Base-by-base conservation (phyloP, 192 early-diverging fungal genomes). In the Phycomyces nitens region DNA sequence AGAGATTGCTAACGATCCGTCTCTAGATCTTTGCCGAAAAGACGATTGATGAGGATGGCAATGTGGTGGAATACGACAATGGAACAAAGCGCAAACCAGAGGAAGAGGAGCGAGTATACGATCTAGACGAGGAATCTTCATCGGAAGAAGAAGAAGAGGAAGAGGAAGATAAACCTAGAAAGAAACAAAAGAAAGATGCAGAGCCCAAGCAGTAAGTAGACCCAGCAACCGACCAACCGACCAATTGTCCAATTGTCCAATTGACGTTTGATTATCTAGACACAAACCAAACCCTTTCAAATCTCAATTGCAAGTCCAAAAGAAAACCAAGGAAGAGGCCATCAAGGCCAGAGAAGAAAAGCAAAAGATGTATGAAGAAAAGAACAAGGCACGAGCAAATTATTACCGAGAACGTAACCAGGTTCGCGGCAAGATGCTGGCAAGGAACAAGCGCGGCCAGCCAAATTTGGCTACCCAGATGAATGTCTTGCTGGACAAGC, bases 11-110 rank as follows among this genome's bases (percentile, higher is more conserved):
- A n/a, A n/a, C n/a, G n/a, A n/a, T n/a, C n/a, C n/a, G n/a, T n/a
- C n/a, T n/a, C n/a, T 64, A 75, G 73, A 76, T 76, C 42, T 76
- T 76, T 68, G 56, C 56, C 34, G 74, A 68, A 47, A 49, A 39
- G 51, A 75, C 73, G 15, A 75, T 75, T 34, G 73, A 70, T 26
- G 70, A 68, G n/a, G 60, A 76, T 12, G 74, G 69, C 23, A 76
- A 76, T 12, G 62, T 71, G 3, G 65, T 76, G 0, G 62, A 76
- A n/a, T 76, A 66, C 39, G 9, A 23, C 21, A 38, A 27, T 8
- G 38, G 53, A 38, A 40, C 20, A 47, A 65, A 57, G 39, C 56
- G 62, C 38, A 64, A 65, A 42, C 22, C 29, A 54, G 50, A 56
- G 1, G 44, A 63, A 18, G 60, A 69, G 1, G 60, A 68, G 3